Evolutionary conservation across 2,329 filamentous ascomycete species (phyloP).

Genomic region (Penicillium sp.): DNA sequence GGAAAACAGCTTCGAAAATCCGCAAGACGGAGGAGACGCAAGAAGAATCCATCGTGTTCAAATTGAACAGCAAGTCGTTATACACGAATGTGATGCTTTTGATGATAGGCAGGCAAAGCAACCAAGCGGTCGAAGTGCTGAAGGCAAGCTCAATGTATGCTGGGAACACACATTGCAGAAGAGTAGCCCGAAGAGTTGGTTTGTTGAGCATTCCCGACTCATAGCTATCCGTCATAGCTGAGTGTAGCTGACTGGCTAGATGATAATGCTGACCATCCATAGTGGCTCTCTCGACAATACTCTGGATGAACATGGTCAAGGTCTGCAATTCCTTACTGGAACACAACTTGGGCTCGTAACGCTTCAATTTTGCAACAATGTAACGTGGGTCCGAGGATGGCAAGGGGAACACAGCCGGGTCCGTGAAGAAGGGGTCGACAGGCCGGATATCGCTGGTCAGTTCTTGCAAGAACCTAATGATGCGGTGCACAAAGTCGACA

Average conservation of each 20-base stretch:
- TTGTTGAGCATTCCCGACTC: conserved; percentile 47
- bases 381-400: conserved; percentile 64
- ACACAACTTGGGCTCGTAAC: conserved; percentile 59
- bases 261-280: conserved; percentile 61
- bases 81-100: conserved; percentile 51
- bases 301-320: conserved; percentile 62
- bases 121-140: conserved; percentile 52
- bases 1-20: conserved; percentile 46
- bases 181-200: conserved; percentile 54
- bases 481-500: conserved; percentile 63
- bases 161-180: conserved; percentile 60
- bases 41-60: conserved; percentile 47
- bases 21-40: conserved; percentile 43
- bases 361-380: conserved; percentile 63
- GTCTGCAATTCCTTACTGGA: conserved; percentile 56
- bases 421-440: conserved; percentile 63
- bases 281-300: conserved; percentile 61
- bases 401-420: conserved; percentile 63
- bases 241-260: conserved; percentile 57
- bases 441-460: conserved; percentile 59
- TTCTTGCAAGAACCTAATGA: conserved; percentile 64
- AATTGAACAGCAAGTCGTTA: conserved; percentile 49
- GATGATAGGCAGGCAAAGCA: conserved; percentile 58
- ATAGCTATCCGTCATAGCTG: conserved; percentile 52
- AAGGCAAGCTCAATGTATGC: conserved; percentile 58